Percentiles rank a stretch among this genome's conserved stretches.
phyloP scores from a whole-genome alignment of 805 yeast species.

The Candida vaughaniae region DNA sequence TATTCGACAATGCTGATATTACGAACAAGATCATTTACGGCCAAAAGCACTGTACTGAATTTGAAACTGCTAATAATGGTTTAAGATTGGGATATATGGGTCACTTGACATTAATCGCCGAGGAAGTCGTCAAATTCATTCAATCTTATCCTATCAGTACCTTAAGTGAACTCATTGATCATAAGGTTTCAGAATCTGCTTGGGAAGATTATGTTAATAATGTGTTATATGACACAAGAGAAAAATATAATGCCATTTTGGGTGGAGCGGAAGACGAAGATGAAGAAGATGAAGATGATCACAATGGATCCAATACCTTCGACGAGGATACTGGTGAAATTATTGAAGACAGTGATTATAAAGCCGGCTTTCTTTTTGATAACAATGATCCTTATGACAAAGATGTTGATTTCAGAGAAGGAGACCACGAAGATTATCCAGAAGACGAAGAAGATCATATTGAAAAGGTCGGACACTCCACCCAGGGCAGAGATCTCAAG shows the following conservation, averaged over 20 bases:
- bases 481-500: background rate
- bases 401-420: constrained; percentile 20
- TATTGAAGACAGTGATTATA: constrained; percentile 31
- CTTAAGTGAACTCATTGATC: constrained; percentile 37
- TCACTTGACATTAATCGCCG: constrained; percentile 89
- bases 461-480: background rate
- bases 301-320: constrained; percentile 23
- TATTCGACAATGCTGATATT: constrained; percentile 51
- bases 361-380: constrained; percentile 30
- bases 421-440: constrained; percentile 13
- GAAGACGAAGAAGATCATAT: constrained; percentile 2
- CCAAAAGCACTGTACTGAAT: constrained; percentile 61
- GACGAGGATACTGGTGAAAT: constrained; percentile 40
- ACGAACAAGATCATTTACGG: constrained; percentile 43
- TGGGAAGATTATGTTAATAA: constrained; percentile 86
- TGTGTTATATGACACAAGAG: constrained; percentile 83
- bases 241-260: constrained; percentile 88
- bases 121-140: constrained; percentile 91
- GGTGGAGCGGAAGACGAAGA: constrained; percentile 72
- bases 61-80: constrained; percentile 48
- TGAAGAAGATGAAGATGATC: constrained; percentile 31
- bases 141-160: constrained; percentile 37
- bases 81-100: constrained; percentile 94
- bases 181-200: constrained; percentile 39
- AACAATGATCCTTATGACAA: constrained; percentile 30